phyloP scores from a whole-genome alignment of 1,284 basidiomycete genomes.

The Cystobasidium sp. region DNA sequence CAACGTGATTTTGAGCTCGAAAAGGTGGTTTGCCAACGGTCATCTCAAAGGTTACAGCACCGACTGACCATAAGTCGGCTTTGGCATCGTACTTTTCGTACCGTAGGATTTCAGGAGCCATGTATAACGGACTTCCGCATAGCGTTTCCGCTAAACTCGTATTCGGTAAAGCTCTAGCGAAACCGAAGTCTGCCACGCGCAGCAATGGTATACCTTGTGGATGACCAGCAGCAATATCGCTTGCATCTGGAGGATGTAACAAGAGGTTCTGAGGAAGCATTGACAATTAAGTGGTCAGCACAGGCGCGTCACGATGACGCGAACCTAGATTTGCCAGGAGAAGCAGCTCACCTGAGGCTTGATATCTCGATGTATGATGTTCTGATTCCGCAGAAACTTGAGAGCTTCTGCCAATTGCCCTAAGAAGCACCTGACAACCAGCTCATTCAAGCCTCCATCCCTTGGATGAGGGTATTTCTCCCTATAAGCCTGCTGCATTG shows the following conservation, averaged over 20 bases:
- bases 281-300: not conserved
- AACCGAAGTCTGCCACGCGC: slow-evolving; percentile 97
- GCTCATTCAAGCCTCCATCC: slow-evolving; percentile 86
- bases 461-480: slow-evolving; percentile 78
- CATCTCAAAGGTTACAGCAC: slow-evolving; percentile 96
- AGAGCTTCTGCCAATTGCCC: slow-evolving; percentile 91
- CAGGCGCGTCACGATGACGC: not conserved
- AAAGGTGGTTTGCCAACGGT: slow-evolving; percentile 90
- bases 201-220: slow-evolving; percentile 90
- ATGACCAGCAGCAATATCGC: slow-evolving; percentile 81
- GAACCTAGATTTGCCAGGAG: not conserved
- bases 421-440: slow-evolving; percentile 88
- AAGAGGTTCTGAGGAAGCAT: slow-evolving; percentile 73
- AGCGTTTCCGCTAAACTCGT: slow-evolving; percentile 96
- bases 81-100: slow-evolving; percentile 99
- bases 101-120: slow-evolving; percentile 97
- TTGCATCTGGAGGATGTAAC: slow-evolving; percentile 77
- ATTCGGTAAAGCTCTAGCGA: slow-evolving; percentile 87
- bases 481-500: slow-evolving; percentile 57
- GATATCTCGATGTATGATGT: slow-evolving; percentile 95
- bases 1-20: slow-evolving; percentile 93
- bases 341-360: slow-evolving; percentile 77
- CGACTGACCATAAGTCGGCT: slow-evolving; percentile 97
- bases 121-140: slow-evolving; percentile 97
- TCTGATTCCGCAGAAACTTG: slow-evolving; percentile 84